Percentiles rank a stretch among this genome's conserved stretches.
Evolutionary conservation across 179 eudicot species (phyloP).

Genomic region (Silene vulgaris): DNA sequence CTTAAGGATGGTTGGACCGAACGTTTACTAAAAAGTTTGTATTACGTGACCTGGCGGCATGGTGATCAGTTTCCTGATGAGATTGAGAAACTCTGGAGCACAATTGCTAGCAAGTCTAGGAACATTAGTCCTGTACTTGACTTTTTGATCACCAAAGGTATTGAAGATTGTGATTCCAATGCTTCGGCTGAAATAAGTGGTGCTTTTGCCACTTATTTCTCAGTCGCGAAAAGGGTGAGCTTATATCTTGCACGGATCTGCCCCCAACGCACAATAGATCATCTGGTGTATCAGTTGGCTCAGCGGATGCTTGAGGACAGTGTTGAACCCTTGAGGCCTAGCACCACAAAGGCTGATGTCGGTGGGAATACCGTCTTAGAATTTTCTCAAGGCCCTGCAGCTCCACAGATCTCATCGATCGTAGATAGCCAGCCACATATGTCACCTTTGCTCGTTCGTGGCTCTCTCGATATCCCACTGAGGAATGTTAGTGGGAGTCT

Average conservation of each 20-base stretch:
- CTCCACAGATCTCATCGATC: constrained; percentile 56
- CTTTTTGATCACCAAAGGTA: constrained; percentile 90
- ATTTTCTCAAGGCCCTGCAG: constrained; percentile 87
- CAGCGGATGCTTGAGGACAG: constrained; percentile 94
- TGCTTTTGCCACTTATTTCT: constrained; percentile 93
- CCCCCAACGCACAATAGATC: constrained; percentile 94
- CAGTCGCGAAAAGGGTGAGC: constrained; percentile 96
- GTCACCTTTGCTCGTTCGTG: constrained; percentile 97
- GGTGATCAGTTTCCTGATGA: constrained; percentile 99
- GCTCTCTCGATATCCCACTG: constrained; percentile 88
- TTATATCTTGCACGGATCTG: constrained; percentile 92
- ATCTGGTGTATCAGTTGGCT: constrained; percentile 84
- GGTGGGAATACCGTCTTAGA: constrained; percentile 60
- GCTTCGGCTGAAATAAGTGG: constrained; percentile 98
- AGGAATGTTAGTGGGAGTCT: constrained; percentile 84
- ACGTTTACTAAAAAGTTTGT: constrained; percentile 77
- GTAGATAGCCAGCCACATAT: constrained; percentile 90
- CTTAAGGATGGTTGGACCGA: constrained; percentile 97
- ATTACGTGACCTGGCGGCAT: constrained; percentile 94
- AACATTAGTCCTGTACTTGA: constrained; percentile 94
- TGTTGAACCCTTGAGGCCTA: constrained; percentile 66
- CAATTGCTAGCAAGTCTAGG: constrained; percentile 90
- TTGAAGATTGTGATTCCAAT: constrained; percentile 97
- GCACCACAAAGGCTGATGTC: constrained; percentile 55
- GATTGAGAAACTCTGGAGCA: constrained; percentile 98